Evolutionary conservation across 768 basidiomycete species (phyloP), one percentile per base, ranked within the genome.

Genomic region (Mycena galericulata): DNA sequence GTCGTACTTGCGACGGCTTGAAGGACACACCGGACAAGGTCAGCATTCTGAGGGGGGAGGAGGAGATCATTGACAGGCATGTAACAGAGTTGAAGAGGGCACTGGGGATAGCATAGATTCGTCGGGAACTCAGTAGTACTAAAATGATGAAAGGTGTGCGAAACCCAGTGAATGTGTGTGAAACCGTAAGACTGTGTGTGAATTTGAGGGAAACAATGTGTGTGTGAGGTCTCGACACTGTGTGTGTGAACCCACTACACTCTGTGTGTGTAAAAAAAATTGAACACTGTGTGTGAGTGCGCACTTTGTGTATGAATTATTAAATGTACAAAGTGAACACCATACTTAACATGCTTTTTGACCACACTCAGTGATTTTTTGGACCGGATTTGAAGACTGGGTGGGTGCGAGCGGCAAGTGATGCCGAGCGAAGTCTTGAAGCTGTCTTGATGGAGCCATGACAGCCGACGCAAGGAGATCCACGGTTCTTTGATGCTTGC

Each of bases 241-340:
- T 62, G 60, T 62, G 60, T 62, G 49, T 29, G 45, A 55, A 24
- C 20, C 20, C 17, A 6, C 22, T 20, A 36, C 5, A 20, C 12
- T 10, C n/a, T 47, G 58, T 59, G 58, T 61, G 27, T n/a, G n/a
- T n/a, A n/a, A n/a, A n/a, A n/a, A n/a, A n/a, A n/a, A n/a, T n/a
- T n/a, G n/a, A n/a, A n/a, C n/a, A n/a, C n/a, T n/a, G n/a, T n/a
- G n/a, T n/a, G n/a, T n/a, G n/a, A n/a, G n/a, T n/a, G n/a, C n/a
- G n/a, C n/a, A n/a, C n/a, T n/a, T n/a, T 45, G 15, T 43, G 57
- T 34, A 47, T 22, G 20, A 63, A 43, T 30, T 64, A 64, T 56
- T 64, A 64, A 64, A 64, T 64, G 62, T 64, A 64, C 62, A 64
- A 64, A 49, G n/a, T n/a, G n/a, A n/a, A n/a, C n/a, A n/a, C n/a